Evolutionary conservation across 1,139 yeast genomes (phyloP).

Genomic region (Protomyces lactucae-debilis): DNA sequence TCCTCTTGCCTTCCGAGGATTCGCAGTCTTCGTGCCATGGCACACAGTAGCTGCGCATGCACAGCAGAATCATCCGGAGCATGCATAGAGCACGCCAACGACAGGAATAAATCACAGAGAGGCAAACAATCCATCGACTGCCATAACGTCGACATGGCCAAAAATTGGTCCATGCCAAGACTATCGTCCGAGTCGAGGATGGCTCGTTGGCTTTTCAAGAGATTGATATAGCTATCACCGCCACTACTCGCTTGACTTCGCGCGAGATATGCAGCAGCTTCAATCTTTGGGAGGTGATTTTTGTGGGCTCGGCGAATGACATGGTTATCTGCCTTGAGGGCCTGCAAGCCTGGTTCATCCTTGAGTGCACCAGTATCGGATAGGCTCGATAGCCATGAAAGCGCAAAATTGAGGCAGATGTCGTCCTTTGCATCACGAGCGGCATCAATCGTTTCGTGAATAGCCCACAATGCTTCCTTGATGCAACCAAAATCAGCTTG

Average conservation of each 20-base stretch:
- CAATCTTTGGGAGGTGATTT: background rate
- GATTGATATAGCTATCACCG: background rate
- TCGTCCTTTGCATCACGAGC: conserved; percentile 82
- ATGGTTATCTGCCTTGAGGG: conserved; percentile 36
- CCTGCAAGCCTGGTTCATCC: conserved; percentile 44
- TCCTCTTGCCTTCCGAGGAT: background rate
- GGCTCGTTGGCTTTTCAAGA: background rate
- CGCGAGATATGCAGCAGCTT: background rate
- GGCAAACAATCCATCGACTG: background rate
- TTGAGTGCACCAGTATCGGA: conserved; percentile 56
- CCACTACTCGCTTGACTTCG: background rate
- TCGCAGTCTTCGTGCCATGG: background rate
- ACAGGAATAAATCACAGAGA: background rate
- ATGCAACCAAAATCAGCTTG: conserved; percentile 74
- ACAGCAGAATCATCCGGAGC: background rate
- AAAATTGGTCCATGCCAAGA: background rate
- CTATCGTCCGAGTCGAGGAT: background rate
- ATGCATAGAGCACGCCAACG: background rate
- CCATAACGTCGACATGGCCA: background rate
- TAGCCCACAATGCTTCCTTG: conserved; percentile 61
- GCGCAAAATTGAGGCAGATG: conserved; percentile 65
- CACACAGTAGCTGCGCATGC: background rate
- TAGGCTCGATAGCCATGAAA: conserved; percentile 74
- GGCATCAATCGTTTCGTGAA: conserved; percentile 80
- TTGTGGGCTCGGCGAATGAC: conserved; percentile 28